Base-by-base conservation (phyloP, 352 stramenopile genomes). In the Globisporangium takayamanum region DNA sequence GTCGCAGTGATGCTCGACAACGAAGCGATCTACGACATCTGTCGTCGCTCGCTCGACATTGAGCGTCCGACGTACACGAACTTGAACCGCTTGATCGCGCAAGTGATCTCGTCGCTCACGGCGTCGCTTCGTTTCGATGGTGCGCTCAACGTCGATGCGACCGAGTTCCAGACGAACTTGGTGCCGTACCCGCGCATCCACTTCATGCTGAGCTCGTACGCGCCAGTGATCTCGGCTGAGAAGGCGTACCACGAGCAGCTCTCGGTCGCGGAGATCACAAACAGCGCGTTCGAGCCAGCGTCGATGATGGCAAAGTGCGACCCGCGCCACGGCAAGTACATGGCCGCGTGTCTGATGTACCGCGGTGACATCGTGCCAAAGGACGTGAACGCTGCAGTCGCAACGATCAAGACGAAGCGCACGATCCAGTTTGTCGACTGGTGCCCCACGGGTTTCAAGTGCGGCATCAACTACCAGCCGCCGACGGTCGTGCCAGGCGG, bases 231-330 rank as follows among this genome's bases (percentile, higher is more conserved):
- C 66, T 98, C 93, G 47, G 89, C 92, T 12, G 95, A 99, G 74
- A 99, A 99, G 80, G 95, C 94, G 26, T 98, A 98, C 80, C 80
- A 99, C 78, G 95, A 99, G 75, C 85, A 97, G 60, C 77, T 99
- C 5, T 98, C 94, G 14, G 97, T 99, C 28, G 89, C 95, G 1
- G 96, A 99, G 74, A 99, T 99, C 74, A 99, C 96, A 55, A 99
- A 98, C 88, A 94, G 84, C 15, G 94, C 97, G 16, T 99, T 99
- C 70, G 97, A 99, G 72, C 96, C 96, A 6, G 78, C 85, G 44
- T 96, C 86, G 66, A 99, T 99, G 96, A 99, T 99, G 96, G 97
- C 95, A 75, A 99, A 99, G 86, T 99, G 96, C 54, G 97, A 99
- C 75, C 97, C 97, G 39, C 88, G 96, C 62, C 96, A 99, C 74